Base-by-base conservation (phyloP, 352 stramenopile genomes). In the Phytophthora citricola region DNA sequence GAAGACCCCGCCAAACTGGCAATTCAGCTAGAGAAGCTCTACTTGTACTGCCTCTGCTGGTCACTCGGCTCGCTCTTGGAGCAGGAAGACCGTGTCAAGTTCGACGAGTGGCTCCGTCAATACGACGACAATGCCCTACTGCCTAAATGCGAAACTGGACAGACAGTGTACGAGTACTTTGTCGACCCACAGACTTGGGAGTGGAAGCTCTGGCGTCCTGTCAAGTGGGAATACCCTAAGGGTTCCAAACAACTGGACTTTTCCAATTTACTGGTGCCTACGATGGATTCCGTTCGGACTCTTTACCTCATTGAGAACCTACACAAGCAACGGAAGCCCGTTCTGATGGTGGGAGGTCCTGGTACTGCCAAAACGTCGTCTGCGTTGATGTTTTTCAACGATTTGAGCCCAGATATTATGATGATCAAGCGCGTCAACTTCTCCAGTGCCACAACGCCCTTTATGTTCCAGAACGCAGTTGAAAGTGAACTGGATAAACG, bases 371-470 rank as follows among this genome's bases (percentile, higher is more conserved):
- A 99, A 75, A 99, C 97, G 11, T 99, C 95, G 26, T 98, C 95
- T 2, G 94, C 97, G 15, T 79, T 99, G 20, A 99, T 99, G 97
- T 99, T 98, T 73, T 98, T 99, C 74, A 93, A 94, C 39, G 91
- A 95, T 32, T 78, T 99, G 26, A 97, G 98, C 58, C 91, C 94
- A 1, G 91, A 97, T 32, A 79, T 80, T 17, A 98, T 98, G 89
- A 89, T 98, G 39, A 97, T 99, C 29, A 99, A 99, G 75, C 87
- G 93, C 26, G 96, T 99, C 57, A 99, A 99, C 76, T 99, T 99
- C 69, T 99, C 97, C 3, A 98, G 90, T 53, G 97, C 97, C 0
- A 99, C 97, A 24, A 99, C 97, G 9, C 90, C 96, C 22, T 98
- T 98, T 63, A 99, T 99, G 94, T 98, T 98, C 66, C 97, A 99